phyloP scores from a whole-genome alignment of 163 green algal genomes.

The Chlamydomonas reinhardtii region DNA sequence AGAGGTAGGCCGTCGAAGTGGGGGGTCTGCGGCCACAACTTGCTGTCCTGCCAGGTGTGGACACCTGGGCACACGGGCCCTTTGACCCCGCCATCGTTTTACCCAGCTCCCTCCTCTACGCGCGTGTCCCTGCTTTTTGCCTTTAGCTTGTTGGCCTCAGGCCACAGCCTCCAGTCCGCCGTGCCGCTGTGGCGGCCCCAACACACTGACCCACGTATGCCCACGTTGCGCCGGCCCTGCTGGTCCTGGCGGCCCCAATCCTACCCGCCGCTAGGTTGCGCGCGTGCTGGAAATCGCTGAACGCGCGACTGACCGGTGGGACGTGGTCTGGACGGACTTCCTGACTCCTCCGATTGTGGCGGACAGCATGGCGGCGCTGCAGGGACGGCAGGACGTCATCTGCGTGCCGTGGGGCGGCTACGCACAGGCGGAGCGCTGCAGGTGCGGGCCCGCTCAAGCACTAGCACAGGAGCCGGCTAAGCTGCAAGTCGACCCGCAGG shows the following conservation, averaged over 20 bases:
- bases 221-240: too few species aligned
- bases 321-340: conserved; percentile 34
- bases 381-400: conserved; percentile 16
- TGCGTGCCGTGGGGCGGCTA: conserved; percentile 81
- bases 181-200: background rate
- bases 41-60: too few species aligned
- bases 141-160: too few species aligned
- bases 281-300: conserved; percentile 19
- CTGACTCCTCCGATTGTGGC: conserved; percentile 38
- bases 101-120: too few species aligned
- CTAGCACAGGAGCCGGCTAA: background rate
- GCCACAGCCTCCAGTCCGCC: too few species aligned
- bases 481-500: too few species aligned
- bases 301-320: conserved; percentile 10
- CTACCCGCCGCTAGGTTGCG: background rate
- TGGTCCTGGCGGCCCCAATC: too few species aligned
- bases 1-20: background rate
- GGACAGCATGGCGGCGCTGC: conserved; percentile 37
- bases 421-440: conserved; percentile 77
- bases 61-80: too few species aligned
- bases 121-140: too few species aligned
- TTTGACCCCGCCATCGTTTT: too few species aligned
- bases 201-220: background rate
- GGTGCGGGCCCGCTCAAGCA: background rate
- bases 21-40: too few species aligned